Percentiles rank a stretch among this genome's conserved stretches.
These are phyloP conservation scores for Bremia lactucae DNA, from an alignment of 352 stramenopile species.

Conservation along the genomic window DNA sequence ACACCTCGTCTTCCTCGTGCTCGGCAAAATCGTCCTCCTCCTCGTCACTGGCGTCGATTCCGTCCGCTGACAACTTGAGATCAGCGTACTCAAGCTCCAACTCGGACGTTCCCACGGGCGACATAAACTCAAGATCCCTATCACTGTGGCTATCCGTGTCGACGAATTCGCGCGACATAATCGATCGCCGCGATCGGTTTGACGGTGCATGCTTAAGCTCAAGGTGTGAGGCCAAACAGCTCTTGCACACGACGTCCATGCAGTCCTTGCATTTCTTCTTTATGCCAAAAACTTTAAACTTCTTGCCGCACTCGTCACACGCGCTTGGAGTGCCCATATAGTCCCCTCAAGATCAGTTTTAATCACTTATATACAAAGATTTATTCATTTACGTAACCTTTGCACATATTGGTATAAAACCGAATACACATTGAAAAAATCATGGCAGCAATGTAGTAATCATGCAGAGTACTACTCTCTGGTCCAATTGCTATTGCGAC, in stretches of 20 bases:
- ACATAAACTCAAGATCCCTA: constrained; percentile 47
- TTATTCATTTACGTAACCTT: too few species aligned
- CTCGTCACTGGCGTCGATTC: constrained; percentile 35
- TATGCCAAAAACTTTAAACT: constrained; percentile 65
- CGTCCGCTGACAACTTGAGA: constrained; percentile 17
- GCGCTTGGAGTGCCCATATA: constrained; percentile 35
- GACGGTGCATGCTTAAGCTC: constrained; percentile 33
- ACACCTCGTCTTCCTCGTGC: constrained; percentile 26
- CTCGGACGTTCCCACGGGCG: constrained; percentile 14
- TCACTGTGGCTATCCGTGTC: constrained; percentile 7
- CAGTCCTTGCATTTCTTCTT: constrained; percentile 67
- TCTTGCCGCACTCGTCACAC: constrained; percentile 60
- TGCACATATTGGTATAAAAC: too few species aligned
- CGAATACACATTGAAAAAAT: too few species aligned
- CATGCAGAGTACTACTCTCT: too few species aligned
- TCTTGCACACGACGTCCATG: constrained; percentile 44
- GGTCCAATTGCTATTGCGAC: too few species aligned
- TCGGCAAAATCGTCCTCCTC: constrained; percentile 34
- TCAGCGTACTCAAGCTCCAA: constrained; percentile 22
- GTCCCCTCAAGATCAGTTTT: too few species aligned
- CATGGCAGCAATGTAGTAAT: too few species aligned
- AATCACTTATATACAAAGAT: too few species aligned
- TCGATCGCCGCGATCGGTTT: constrained; percentile 6
- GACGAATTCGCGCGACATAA: constrained; percentile 17
- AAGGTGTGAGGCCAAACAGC: constrained; percentile 40